phyloP scores from a whole-genome alignment of 2,329 filamentous ascomycete genomes.

The Xylariales sp. region DNA sequence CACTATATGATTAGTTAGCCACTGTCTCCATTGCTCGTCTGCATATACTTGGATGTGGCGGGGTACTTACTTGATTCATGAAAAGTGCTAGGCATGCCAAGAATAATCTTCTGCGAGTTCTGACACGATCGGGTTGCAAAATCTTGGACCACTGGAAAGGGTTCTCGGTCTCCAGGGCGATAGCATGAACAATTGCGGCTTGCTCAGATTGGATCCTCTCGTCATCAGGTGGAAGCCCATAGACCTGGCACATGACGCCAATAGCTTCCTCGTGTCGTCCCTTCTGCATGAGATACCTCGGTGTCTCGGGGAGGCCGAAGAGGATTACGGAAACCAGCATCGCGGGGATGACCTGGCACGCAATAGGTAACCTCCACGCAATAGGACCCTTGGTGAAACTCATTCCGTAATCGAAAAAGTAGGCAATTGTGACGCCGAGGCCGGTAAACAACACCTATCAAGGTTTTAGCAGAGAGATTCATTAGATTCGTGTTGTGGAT shows the following conservation, averaged over 20 bases:
- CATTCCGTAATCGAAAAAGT: conserved; percentile 28
- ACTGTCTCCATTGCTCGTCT: neutral
- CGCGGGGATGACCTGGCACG: conserved; percentile 26
- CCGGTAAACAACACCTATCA: conserved; percentile 19
- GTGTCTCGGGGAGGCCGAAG: conserved; percentile 22
- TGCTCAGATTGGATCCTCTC: conserved; percentile 28
- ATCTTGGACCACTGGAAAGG: conserved; percentile 33
- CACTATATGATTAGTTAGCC: neutral
- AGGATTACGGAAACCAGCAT: conserved; percentile 18
- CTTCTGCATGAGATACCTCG: conserved; percentile 22
- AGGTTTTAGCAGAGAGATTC: no score
- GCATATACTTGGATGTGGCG: conserved; percentile 38
- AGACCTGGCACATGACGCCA: conserved; percentile 27
- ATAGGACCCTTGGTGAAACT: conserved; percentile 20
- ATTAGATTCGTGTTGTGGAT: no score
- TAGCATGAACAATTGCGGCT: conserved; percentile 34
- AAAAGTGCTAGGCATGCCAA: conserved; percentile 43
- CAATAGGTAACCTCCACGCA: conserved; percentile 25
- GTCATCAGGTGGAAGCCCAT: conserved; percentile 31
- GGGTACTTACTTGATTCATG: conserved; percentile 45
- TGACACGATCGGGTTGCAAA: conserved; percentile 35
- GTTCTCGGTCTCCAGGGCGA: conserved; percentile 29
- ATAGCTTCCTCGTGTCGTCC: conserved; percentile 23
- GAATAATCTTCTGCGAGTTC: conserved; percentile 38
- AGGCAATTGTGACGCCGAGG: conserved; percentile 21